Conservation (phyloP, 306 rosid species). For the Geum urbanum region DNA sequence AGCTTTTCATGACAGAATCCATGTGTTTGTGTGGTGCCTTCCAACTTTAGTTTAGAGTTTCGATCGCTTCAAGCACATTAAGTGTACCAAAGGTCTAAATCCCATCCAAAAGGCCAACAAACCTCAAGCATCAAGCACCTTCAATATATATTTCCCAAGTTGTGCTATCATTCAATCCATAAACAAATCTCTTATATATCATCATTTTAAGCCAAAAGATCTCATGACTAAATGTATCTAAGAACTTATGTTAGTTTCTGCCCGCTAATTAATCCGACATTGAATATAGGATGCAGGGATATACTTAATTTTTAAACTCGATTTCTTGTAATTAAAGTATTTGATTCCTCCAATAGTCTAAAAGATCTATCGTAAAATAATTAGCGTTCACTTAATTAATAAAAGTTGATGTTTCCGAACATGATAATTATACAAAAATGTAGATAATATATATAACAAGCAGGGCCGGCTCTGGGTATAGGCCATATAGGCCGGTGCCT, state of each 20-base stretch:
- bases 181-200: neutral
- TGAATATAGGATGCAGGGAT: too few relatives aligned
- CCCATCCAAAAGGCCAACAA: neutral
- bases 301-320: too few relatives aligned
- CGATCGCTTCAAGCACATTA: neutral
- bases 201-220: neutral
- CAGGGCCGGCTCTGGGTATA: too few relatives aligned
- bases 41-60: neutral
- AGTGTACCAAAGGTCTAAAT: neutral
- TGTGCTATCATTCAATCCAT: neutral
- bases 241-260: too few relatives aligned
- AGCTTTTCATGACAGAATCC: conserved; percentile 14
- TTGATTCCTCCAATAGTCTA: too few relatives aligned
- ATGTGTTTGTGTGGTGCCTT: conserved; percentile 14
- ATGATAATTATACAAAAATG: neutral
- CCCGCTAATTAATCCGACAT: too few relatives aligned
- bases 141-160: neutral
- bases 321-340: too few relatives aligned
- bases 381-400: too few relatives aligned
- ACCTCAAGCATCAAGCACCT: neutral
- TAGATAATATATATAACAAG: too few relatives aligned
- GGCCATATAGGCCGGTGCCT: too few relatives aligned
- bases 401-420: neutral
- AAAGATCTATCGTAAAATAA: too few relatives aligned
- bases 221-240: too few relatives aligned